Evolutionary conservation across 768 basidiomycete genomes (phyloP).

Genomic region (Boletus reticuloceps): DNA sequence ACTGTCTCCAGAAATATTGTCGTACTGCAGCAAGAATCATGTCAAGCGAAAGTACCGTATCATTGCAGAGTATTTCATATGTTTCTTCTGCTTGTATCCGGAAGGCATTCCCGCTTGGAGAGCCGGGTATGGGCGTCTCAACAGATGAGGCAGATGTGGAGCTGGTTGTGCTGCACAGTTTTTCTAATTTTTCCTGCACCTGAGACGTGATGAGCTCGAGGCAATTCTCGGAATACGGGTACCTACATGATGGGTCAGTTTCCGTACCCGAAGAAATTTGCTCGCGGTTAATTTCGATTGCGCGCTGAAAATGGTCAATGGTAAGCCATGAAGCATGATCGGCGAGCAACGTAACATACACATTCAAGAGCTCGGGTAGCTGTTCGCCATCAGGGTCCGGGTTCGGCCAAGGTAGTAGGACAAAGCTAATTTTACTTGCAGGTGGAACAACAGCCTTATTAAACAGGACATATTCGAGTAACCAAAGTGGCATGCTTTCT

Average conservation of each 20-base stretch:
- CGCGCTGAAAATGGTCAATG: constrained; percentile 37
- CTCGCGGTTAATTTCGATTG: constrained; percentile 89
- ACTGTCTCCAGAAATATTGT: constrained; percentile 85
- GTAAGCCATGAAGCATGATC: background rate
- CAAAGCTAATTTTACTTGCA: constrained; percentile 81
- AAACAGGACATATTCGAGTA: constrained; percentile 80
- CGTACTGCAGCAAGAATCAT: constrained; percentile 91
- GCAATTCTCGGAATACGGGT: background rate
- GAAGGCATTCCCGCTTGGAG: constrained; percentile 21
- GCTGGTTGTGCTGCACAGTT: constrained; percentile 38
- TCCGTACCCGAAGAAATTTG: constrained; percentile 79
- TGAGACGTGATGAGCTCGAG: constrained; percentile 27
- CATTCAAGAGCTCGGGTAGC: constrained; percentile 80
- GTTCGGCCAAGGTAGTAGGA: constrained; percentile 73
- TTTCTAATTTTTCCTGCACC: constrained; percentile 85
- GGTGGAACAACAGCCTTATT: constrained; percentile 55
- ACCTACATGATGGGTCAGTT: constrained; percentile 79
- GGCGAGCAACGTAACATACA: constrained; percentile 48
- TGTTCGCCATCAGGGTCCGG: constrained; percentile 56
- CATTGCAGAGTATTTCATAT: constrained; percentile 89
- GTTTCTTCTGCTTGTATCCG: constrained; percentile 55
- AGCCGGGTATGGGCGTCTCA: constrained; percentile 38
- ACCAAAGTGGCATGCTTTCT: constrained; percentile 81
- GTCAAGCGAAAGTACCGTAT: constrained; percentile 73
- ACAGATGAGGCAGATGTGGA: constrained; percentile 30